Evolutionary conservation across 1,284 basidiomycete species (phyloP), one percentile per base, ranked within the genome.

Genomic region (Sanguinoderma infundibulare): DNA sequence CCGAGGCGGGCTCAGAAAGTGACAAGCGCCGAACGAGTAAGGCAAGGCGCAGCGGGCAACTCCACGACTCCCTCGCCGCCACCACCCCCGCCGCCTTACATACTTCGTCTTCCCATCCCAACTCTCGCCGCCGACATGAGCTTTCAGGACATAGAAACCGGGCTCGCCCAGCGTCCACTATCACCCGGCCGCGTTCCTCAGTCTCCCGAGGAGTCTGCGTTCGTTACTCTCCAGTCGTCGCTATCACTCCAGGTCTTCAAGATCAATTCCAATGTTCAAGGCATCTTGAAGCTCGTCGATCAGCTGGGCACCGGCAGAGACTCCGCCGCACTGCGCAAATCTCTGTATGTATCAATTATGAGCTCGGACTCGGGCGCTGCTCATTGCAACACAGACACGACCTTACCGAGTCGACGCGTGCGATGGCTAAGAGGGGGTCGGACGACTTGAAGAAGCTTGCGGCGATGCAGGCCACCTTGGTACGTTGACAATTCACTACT

Each of bases 161-260:
- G 90, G 9, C 76, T 81, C 30, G 75, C 77, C 22, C 82, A 81
- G 59, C 76, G 83, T 2, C 77, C 80, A 12, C 73, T 77, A 8
- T 76, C 82, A 0, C 76, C 78, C 1, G 67, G 74, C n/a, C 60
- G 67, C 36, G 67, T 67, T 7, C 79, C 84, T 0, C 86, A 84
- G 68, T 85, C 87, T 9, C 81, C 77, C 40, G 87, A 91, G 72
- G 91, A 93, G 73, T 81, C 84, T 5, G 80, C 86, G 4, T 99
- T 98, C 76, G 80, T 85, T 22, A 81, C 81, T 46, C 80, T 98
- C 20, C 94, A 98, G 71, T 90, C 90, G 28, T 91, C 92, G 20
- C 83, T 99, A 54, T 94, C 95, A 1, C 84, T 98, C 17, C 97
- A 98, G 75, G 92, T 98, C 63, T 98, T 99, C 89, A 98, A 98